Percentiles rank a stretch among this genome's conserved stretches.
Evolutionary conservation across 164 flowering plant species (phyloP).

Genomic region (Hamamelis virginiana): DNA sequence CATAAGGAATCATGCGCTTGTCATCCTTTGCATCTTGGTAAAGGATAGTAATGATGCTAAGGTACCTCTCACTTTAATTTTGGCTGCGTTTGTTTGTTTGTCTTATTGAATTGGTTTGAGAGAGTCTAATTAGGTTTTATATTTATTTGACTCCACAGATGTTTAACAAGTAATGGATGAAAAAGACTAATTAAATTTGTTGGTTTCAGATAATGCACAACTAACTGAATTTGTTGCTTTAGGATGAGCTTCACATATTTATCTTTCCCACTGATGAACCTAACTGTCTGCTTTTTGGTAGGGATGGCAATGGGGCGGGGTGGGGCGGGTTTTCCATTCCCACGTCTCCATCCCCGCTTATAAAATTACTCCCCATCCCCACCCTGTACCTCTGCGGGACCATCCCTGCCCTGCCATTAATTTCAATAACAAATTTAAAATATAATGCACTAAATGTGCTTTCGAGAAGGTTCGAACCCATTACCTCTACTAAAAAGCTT

Average conservation of each 20-base stretch:
- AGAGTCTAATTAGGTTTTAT: neutral
- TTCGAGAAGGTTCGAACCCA: too few relatives aligned
- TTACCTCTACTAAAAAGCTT: too few relatives aligned
- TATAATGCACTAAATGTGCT: too few relatives aligned
- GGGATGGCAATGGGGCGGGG: too few relatives aligned
- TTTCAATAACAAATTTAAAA: too few relatives aligned
- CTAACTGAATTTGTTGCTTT: neutral
- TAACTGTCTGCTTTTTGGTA: neutral
- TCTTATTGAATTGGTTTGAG: neutral
- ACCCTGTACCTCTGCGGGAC: too few relatives aligned
- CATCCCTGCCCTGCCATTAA: too few relatives aligned
- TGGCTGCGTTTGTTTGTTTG: neutral
- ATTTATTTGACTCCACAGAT: neutral
- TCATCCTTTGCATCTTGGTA: constrained; percentile 49
- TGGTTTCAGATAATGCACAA: neutral
- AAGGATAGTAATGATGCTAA: constrained; percentile 55
- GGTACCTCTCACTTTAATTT: constrained; percentile 36
- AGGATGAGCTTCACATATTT: neutral
- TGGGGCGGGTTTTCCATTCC: too few relatives aligned
- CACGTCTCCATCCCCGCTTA: too few relatives aligned
- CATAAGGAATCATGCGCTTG: constrained; percentile 46
- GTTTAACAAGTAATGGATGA: neutral
- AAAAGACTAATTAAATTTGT: neutral
- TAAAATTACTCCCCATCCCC: too few relatives aligned
- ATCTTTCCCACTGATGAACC: neutral